These are phyloP conservation scores for Aspergillus hortae DNA, from an alignment of 2,329 filamentous ascomycete species.

Conservation along the genomic window DNA sequence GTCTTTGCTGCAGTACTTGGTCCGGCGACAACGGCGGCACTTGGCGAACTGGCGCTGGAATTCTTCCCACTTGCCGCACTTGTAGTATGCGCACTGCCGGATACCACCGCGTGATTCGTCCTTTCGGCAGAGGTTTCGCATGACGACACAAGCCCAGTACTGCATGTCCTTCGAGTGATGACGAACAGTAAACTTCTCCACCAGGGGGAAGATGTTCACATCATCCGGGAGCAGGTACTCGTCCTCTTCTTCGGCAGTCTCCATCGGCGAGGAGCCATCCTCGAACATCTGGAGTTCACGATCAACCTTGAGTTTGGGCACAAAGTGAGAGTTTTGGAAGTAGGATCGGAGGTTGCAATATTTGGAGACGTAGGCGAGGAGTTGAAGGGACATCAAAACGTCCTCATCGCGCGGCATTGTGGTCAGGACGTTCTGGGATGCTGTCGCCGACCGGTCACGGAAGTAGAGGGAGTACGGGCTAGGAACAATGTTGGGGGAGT, in stretches of 20 bases:
- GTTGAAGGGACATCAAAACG: conserved; percentile 94
- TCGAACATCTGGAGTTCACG: conserved; percentile 79
- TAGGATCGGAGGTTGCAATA: conserved; percentile 95
- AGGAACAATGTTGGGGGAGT: conserved; percentile 68
- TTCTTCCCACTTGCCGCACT: conserved; percentile 98
- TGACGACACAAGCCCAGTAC: conserved; percentile 98
- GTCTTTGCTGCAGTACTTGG: conserved; percentile 99
- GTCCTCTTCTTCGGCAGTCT: conserved; percentile 61
- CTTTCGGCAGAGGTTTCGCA: conserved; percentile 97
- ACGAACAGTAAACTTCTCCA: conserved; percentile 96
- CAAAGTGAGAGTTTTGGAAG: conserved; percentile 91
- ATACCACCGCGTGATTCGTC: conserved; percentile 94
- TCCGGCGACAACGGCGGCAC: conserved; percentile 89
- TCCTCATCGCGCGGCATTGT: conserved; percentile 97
- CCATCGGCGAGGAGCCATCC: conserved; percentile 51
- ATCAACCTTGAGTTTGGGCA: conserved; percentile 86
- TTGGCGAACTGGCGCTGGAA: conserved; percentile 96
- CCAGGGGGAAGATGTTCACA: conserved; percentile 96
- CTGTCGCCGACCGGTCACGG: conserved; percentile 67
- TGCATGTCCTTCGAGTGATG: conserved; percentile 97
- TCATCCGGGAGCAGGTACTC: conserved; percentile 91
- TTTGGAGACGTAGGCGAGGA: conserved; percentile 96
- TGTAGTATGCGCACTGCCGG: conserved; percentile 94
- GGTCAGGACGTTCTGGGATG: conserved; percentile 70
- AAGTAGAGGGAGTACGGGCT: conserved; percentile 75